Base-by-base conservation (phyloP, 768 basidiomycete genomes). In the Mycena olivaceomarginata region DNA sequence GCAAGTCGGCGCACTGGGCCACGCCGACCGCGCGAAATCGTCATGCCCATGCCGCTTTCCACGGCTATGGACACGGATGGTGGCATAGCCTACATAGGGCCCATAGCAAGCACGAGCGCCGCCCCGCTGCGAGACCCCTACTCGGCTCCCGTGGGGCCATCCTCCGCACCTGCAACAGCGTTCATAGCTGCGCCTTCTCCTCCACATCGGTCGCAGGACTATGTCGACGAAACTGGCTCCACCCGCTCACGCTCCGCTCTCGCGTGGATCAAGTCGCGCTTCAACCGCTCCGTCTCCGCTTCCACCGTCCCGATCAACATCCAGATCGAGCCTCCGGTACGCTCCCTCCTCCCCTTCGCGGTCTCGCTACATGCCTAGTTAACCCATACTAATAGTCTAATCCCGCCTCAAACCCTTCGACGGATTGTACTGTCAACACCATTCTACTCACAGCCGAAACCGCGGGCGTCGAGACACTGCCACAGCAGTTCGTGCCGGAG, bases 261-360 rank as follows among this genome's bases (percentile, higher is more conserved):
- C 66, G 41, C n/a, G 40, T 77, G 86, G 67, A 77, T 82, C 37
- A 67, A 82, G 48, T 76, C 82, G 63, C 80, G 82, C 79, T 83
- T 82, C 48, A 82, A 83, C 62, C 85, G 86, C 5, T 81, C 82
- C 3, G 57, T 75, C 9, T 89, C 88, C 0, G 82, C 82, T 41
- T 79, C 81, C 18, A 86, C 85, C 51, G 84, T 90, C 22, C 88
- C 31, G 31, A 31, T 87, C 4, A 84, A 85, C 48, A 91, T 91
- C 69, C 77, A 87, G 48, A 85, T 91, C 43, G 86, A 90, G 81
- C 86, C 90, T 18, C 91, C 90, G 16, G 90, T 91, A 79, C 43
- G 87, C 82, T 25, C 41, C 25, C n/a, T 67, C 37, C 31, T 31
- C 31, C 3, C 16, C 53, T 22, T 48, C n/a, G 13, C 72, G 37